Base-by-base conservation (phyloP, 2,329 filamentous ascomycete species). In the Monilinia vaccinii-corymbosi region DNA sequence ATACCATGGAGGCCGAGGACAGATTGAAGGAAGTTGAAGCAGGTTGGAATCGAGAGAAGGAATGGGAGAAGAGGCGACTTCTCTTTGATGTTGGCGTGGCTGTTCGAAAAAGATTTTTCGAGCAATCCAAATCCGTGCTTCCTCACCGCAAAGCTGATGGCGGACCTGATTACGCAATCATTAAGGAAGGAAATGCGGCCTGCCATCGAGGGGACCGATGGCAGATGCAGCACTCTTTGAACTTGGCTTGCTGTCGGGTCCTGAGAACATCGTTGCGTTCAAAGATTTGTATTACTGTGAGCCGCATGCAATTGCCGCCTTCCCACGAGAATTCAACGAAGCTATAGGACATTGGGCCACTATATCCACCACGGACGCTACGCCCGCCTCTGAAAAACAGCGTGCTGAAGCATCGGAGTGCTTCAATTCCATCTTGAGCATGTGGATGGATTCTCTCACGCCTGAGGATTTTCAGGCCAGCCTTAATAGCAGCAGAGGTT, bases 361-460 rank as follows among this genome's bases (percentile, higher is more conserved):
- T 45, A 45, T 45, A 14, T 2, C 7, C 23, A 45, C 44, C 3
- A 2, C 14, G 3, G 23, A 25, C 2, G 11, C 44, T 14, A 45
- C 23, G 11, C 7, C 13, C 25, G 21, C 21, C 6, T 45, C 44
- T 45, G 10, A 25, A 25, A 23, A 8, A 45, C 23, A 45, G 21
- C 11, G 21, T 2, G 13, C 11, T 13, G 13, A 45, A 45, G 44
- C 44, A 16, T 25, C 1, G 5, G 13, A 14, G 10, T 45, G 44
- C 44, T 5, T 14, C 7, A 25, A 16, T 25, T 38, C 32, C 10
- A 10, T 51, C 1, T 4, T 13, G 1, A 0, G 0, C 6, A 18
- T 16, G 8, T 36, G 32, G 14, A 36, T 7, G 1, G 6, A 9
- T 9, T 18, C 1, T 38, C 7, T 0, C 0, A 9, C 5, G 16